Evolutionary conservation across 225 moss, liverwort and hornwort species (phyloP).

Genomic region (Marchantia paleacea): DNA sequence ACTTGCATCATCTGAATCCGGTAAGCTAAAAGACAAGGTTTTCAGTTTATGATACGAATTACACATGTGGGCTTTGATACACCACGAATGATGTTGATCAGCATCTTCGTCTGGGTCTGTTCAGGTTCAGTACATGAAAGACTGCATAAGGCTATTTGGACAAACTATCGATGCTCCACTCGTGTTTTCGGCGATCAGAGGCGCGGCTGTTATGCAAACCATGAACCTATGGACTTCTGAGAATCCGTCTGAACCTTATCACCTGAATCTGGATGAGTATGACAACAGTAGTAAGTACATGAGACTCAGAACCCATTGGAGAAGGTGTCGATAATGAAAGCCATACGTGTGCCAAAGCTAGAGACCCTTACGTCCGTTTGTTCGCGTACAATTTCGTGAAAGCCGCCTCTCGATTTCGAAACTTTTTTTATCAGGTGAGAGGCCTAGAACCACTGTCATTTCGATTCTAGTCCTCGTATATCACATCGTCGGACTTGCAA

Average conservation of each 20-base stretch:
- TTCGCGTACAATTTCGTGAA: slow-evolving; percentile 1
- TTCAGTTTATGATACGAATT: no score
- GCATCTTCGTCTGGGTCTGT: no score
- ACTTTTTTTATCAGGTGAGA: slow-evolving; percentile 1
- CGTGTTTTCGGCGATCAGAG: background rate
- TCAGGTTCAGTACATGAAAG: slow-evolving; percentile 30
- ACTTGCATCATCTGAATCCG: slow-evolving; percentile 29
- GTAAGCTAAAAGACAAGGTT: slow-evolving; percentile 3
- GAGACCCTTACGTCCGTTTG: background rate
- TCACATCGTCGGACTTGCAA: no score
- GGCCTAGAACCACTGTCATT: no score
- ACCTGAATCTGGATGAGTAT: background rate
- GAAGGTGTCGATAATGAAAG: no score
- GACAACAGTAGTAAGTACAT: background rate
- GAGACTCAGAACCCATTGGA: no score
- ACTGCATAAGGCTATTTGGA: slow-evolving; percentile 22
- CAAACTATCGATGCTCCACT: slow-evolving; percentile 10
- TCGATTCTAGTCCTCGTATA: no score
- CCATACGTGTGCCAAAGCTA: no score
- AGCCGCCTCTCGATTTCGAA: background rate
- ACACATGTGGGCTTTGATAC: no score
- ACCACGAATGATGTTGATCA: no score
- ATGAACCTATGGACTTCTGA: background rate
- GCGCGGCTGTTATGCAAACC: background rate
- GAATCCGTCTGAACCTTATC: background rate